Evolutionary conservation across 257 asterid genomes (phyloP).

Genomic region (Scutellaria baicalensis): DNA sequence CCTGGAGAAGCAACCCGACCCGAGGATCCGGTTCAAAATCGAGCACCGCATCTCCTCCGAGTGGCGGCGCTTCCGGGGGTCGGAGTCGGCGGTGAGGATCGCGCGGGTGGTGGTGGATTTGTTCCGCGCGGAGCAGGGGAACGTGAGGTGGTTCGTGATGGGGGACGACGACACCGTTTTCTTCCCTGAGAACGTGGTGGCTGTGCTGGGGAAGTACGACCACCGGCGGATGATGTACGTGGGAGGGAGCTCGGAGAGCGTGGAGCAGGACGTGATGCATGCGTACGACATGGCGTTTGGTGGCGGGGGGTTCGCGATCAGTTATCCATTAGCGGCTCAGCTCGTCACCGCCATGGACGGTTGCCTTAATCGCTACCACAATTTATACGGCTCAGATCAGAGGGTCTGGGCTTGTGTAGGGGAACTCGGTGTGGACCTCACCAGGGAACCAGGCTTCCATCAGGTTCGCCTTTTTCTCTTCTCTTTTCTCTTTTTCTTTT

Average conservation of each 20-base stretch:
- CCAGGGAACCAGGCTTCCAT: slow-evolving; percentile 76
- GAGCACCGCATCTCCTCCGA: slow-evolving; percentile 60
- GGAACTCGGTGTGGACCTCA: slow-evolving; percentile 72
- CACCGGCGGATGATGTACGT: slow-evolving; percentile 70
- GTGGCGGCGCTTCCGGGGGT: slow-evolving; percentile 52
- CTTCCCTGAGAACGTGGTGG: slow-evolving; percentile 57
- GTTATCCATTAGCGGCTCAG: slow-evolving; percentile 69
- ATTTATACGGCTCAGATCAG: slow-evolving; percentile 90
- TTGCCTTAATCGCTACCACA: slow-evolving; percentile 59
- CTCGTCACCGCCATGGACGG: slow-evolving; percentile 52
- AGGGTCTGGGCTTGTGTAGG: slow-evolving; percentile 81
- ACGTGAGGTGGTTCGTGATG: slow-evolving; percentile 91
- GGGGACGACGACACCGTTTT: slow-evolving; percentile 96
- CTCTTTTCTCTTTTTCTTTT: too few relatives aligned
- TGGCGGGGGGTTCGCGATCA: slow-evolving; percentile 86
- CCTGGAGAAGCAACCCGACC: slow-evolving; percentile 42
- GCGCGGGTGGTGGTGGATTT: slow-evolving; percentile 68
- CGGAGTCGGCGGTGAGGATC: slow-evolving; percentile 65
- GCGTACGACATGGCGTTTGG: slow-evolving; percentile 92
- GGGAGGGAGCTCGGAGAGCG: slow-evolving; percentile 87
- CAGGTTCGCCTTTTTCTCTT: slow-evolving; percentile 36
- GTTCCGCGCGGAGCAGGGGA: slow-evolving; percentile 51
- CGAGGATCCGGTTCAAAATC: slow-evolving; percentile 21
- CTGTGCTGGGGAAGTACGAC: slow-evolving; percentile 68
- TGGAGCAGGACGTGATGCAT: slow-evolving; percentile 74